Conservation (phyloP, 1,284 basidiomycete species). For the Veloboletus limbatus region DNA sequence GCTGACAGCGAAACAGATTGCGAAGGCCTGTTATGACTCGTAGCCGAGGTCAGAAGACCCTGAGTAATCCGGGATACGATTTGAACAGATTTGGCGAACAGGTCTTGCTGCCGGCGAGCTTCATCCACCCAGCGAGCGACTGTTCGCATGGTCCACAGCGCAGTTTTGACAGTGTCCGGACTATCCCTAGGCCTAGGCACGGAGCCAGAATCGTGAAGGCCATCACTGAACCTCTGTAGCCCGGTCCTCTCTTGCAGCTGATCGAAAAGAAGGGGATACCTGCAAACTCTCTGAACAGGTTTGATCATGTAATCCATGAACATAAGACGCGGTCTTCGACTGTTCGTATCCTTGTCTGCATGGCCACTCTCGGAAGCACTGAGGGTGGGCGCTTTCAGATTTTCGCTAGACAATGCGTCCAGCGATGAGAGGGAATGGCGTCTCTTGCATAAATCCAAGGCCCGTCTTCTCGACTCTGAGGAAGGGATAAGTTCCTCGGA, state of each 20-base stretch:
- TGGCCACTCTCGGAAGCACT: constrained; percentile 31
- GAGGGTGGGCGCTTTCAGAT: constrained; percentile 26
- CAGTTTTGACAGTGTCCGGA: constrained; percentile 45
- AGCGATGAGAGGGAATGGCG: constrained; percentile 35
- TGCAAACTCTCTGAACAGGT: constrained; percentile 87
- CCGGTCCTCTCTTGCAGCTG: constrained; percentile 54
- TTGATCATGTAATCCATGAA: constrained; percentile 87
- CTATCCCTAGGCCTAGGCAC: no score
- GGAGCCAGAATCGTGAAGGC: constrained; percentile 1
- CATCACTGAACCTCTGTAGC: constrained; percentile 31
- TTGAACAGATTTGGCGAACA: constrained; percentile 64
- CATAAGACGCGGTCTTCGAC: constrained; percentile 44
- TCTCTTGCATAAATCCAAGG: constrained; percentile 29
- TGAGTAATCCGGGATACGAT: constrained; percentile 65
- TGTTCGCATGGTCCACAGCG: constrained; percentile 59
- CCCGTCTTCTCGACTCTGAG: constrained; percentile 16
- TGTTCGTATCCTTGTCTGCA: constrained; percentile 10
- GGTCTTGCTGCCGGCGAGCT: constrained; percentile 60
- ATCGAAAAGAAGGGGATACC: constrained; percentile 85
- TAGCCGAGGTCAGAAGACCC: constrained; percentile 32
- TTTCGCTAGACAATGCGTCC: constrained; percentile 26
- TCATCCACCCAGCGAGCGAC: constrained; percentile 62
- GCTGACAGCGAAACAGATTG: constrained; percentile 41
- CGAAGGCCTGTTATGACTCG: constrained; percentile 29
- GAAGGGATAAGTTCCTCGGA: background rate